A percentile compares a stretch with the other conserved stretches of the same genome.
Evolutionary conservation across 306 rosid genomes (phyloP).

Genomic region (Mimosa pudica): DNA sequence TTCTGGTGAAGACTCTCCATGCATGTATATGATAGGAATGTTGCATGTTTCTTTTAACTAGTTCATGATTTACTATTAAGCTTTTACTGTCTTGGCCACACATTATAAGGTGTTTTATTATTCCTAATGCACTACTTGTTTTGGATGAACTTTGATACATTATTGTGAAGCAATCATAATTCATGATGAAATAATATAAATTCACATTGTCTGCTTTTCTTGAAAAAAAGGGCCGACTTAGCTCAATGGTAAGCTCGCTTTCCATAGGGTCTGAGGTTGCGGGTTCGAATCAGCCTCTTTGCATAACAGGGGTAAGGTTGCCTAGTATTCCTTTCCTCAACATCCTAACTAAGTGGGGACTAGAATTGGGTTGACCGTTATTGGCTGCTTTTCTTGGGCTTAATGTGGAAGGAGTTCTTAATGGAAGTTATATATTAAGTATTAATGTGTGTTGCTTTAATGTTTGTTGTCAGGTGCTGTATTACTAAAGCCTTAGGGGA

Average conservation of each 20-base stretch:
- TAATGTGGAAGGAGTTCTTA: constrained; percentile 8
- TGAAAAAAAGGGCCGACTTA: too few species aligned
- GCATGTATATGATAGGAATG: neutral
- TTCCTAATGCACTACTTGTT: constrained; percentile 9
- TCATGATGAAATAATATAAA: neutral
- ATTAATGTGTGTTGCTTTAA: constrained; percentile 20
- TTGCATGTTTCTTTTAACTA: constrained; percentile 7
- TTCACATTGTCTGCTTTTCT: neutral
- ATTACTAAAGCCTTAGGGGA: constrained; percentile 42
- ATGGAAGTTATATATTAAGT: constrained; percentile 19
- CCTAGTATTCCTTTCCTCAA: too few species aligned
- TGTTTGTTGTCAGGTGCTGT: constrained; percentile 43
- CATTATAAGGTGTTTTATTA: neutral
- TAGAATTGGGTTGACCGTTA: too few species aligned
- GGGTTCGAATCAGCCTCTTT: too few species aligned
- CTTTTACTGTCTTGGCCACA: constrained; percentile 9
- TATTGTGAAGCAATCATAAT: constrained; percentile 5
- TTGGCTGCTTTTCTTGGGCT: constrained; percentile 9
- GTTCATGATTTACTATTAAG: neutral
- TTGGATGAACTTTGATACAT: constrained; percentile 10
- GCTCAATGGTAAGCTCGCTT: too few species aligned
- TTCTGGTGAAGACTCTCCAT: neutral
- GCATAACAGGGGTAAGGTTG: too few species aligned
- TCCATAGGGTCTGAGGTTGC: too few species aligned
- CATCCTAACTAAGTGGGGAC: too few species aligned